Evolutionary conservation across 164 flowering plant species (phyloP).

Genomic region (Litsea cubeba): DNA sequence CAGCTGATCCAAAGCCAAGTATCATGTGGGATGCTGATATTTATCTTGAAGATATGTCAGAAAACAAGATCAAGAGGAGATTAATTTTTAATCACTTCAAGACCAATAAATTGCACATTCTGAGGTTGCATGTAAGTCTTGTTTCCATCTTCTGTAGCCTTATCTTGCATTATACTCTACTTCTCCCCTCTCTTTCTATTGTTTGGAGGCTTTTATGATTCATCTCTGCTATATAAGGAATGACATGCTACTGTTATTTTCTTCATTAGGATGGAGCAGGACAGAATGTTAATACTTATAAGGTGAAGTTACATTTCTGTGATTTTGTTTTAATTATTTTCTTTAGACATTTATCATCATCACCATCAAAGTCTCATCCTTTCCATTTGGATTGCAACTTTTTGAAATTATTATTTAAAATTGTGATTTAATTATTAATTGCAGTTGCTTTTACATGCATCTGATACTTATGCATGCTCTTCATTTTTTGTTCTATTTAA

Average conservation of each 20-base stretch:
- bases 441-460: neutral
- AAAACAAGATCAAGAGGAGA: slow-evolving; percentile 11
- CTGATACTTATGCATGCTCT: neutral
- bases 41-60: slow-evolving; percentile 40
- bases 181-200: neutral
- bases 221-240: neutral
- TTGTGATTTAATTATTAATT: neutral
- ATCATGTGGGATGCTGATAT: slow-evolving; percentile 42
- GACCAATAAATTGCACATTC: slow-evolving; percentile 30
- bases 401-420: neutral
- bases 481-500: neutral
- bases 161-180: neutral
- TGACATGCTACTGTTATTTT: slow-evolving; percentile 1
- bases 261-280: slow-evolving; percentile 50
- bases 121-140: slow-evolving; percentile 49
- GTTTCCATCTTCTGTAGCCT: neutral
- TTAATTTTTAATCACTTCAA: slow-evolving; percentile 29
- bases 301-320: slow-evolving; percentile 26
- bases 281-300: slow-evolving; percentile 29
- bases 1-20: slow-evolving; percentile 12
- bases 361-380: neutral
- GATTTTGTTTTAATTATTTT: neutral
- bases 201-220: neutral
- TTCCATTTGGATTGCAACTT: neutral
- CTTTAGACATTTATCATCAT: no score